Evolutionary conservation across 2,329 filamentous ascomycete species (phyloP).

Genomic region (Fusarium tupiense): DNA sequence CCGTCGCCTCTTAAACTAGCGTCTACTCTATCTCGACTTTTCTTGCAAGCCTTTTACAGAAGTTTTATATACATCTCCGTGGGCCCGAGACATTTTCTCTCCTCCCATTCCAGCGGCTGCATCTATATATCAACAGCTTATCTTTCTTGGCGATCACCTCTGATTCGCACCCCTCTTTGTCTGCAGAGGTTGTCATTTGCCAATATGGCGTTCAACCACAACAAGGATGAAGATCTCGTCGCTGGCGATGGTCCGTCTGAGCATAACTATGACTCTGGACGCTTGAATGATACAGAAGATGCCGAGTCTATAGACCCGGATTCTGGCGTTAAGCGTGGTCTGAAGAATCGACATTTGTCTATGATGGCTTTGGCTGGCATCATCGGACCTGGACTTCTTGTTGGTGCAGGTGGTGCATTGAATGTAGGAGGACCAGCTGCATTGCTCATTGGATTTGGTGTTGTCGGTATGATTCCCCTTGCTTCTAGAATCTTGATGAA

Average conservation of each 20-base stretch:
- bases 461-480: constrained; percentile 61
- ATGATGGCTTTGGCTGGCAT: constrained; percentile 73
- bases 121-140: not conserved
- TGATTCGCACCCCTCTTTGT: not conserved
- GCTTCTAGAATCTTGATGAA: not conserved
- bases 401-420: constrained; percentile 76
- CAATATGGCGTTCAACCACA: constrained; percentile 27
- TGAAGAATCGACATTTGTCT: constrained; percentile 73
- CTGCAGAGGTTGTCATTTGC: constrained; percentile 13
- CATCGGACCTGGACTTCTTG: constrained; percentile 76
- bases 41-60: constrained; percentile 6
- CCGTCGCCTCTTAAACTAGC: constrained; percentile 10
- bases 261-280: constrained; percentile 33
- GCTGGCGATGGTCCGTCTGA: constrained; percentile 33
- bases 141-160: not conserved
- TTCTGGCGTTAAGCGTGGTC: constrained; percentile 73
- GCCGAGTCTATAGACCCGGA: constrained; percentile 64
- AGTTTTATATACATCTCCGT: constrained; percentile 13
- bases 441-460: constrained; percentile 76
- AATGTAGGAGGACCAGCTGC: constrained; percentile 75
- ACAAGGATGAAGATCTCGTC: constrained; percentile 33
- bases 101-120: not conserved
- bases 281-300: constrained; percentile 42
- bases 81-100: not conserved
- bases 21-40: constrained; percentile 33